A percentile compares a stretch with the other conserved stretches of the same genome.
Evolutionary conservation across 768 basidiomycete species (phyloP).

Genomic region (Cystofilobasidium capitatum): DNA sequence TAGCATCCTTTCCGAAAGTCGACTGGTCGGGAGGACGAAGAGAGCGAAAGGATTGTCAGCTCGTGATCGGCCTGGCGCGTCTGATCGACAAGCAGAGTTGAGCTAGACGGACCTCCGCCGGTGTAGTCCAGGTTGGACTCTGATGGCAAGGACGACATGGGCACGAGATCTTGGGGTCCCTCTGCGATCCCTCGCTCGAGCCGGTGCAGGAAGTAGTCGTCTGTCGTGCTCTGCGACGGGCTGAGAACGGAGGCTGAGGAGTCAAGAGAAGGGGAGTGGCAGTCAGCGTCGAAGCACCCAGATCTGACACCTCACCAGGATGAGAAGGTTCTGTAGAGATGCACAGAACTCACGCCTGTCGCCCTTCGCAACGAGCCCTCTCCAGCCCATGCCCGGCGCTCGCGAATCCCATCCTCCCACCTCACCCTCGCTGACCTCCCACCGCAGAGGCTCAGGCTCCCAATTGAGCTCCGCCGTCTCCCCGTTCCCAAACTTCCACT

Average conservation of each 20-base stretch:
- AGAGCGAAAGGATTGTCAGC: not conserved
- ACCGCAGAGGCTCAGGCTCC: constrained; percentile 3
- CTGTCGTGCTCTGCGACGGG: constrained; percentile 18
- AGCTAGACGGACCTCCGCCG: constrained; percentile 63
- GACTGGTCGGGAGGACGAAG: constrained; percentile 46
- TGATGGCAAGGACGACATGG: constrained; percentile 76
- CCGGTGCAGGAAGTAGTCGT: constrained; percentile 61
- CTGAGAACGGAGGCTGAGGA: not conserved
- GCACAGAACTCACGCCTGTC: constrained; percentile 62
- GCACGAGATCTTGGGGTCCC: constrained; percentile 63
- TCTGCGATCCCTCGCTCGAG: constrained; percentile 79
- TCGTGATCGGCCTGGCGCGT: not conserved
- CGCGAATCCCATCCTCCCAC: constrained; percentile 40
- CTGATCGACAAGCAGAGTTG: not conserved
- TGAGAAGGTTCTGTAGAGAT: too few species aligned
- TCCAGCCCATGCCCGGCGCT: constrained; percentile 59
- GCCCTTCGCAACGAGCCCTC: constrained; percentile 61
- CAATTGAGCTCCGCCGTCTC: constrained; percentile 39
- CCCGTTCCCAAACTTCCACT: constrained; percentile 56
- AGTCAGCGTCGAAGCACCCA: not conserved
- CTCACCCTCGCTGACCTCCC: constrained; percentile 27
- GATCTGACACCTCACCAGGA: not conserved
- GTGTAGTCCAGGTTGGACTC: constrained; percentile 91
- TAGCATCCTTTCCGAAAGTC: constrained; percentile 98
- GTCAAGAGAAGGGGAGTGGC: too few species aligned